Conservation (phyloP, 257 asterid species). For the Solanum etuberosum region DNA sequence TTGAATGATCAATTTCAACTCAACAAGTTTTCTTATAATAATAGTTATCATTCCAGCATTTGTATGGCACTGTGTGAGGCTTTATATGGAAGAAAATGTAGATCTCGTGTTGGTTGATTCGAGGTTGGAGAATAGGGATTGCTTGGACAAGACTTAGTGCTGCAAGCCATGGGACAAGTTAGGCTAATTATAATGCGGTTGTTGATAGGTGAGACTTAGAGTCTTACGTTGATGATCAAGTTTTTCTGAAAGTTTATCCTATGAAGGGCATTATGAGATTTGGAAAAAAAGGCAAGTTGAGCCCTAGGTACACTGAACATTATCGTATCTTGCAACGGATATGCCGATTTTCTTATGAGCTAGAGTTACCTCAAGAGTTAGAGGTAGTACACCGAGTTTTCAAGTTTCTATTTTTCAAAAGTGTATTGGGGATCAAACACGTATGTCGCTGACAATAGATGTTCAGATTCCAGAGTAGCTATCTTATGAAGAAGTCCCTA, state of each 20-base stretch:
- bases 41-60: too few species aligned
- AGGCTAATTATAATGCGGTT: not conserved
- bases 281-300: not conserved
- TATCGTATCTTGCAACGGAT: too few species aligned
- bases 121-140: not conserved
- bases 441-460: not conserved
- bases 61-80: too few species aligned
- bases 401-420: too few species aligned
- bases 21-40: too few species aligned
- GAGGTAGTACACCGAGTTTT: rapidly evolving
- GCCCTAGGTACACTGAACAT: not conserved
- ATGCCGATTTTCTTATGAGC: not conserved
- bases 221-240: not conserved
- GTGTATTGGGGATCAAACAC: too few species aligned
- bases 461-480: too few species aligned
- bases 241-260: not conserved
- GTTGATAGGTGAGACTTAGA: not conserved
- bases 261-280: too few species aligned
- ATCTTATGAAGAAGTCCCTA: too few species aligned
- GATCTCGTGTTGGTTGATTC: not conserved
- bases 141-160: too few species aligned
- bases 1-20: too few species aligned
- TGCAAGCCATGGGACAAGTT: not conserved
- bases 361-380: not conserved
- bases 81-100: not conserved